Conservation (phyloP, 768 basidiomycete genomes). For the Suillus clintonianus region DNA sequence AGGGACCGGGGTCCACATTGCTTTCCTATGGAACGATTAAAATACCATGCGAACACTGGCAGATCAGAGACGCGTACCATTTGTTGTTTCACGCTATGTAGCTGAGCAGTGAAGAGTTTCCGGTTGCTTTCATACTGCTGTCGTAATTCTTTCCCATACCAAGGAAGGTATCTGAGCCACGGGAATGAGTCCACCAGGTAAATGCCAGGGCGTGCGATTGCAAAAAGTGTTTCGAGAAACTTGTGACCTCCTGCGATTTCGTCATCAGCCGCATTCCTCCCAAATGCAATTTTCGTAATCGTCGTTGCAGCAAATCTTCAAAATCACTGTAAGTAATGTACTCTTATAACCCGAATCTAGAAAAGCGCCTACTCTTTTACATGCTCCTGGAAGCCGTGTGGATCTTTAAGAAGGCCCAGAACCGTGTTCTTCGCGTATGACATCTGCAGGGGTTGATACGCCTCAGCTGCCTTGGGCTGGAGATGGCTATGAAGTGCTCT, state of each 20-base stretch:
- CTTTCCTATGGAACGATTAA: conserved; percentile 5
- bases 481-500: conserved; percentile 56
- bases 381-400: conserved; percentile 11
- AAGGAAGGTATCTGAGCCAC: conserved; percentile 48
- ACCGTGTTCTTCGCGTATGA: conserved; percentile 23
- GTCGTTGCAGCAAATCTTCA: conserved; percentile 21
- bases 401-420: conserved; percentile 19
- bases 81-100: conserved; percentile 42
- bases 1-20: conserved; percentile 12
- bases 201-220: conserved; percentile 32
- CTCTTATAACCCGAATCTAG: too few relatives aligned
- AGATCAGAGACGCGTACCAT: conserved; percentile 30
- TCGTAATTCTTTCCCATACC: conserved; percentile 53
- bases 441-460: conserved; percentile 48
- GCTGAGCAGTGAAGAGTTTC: conserved; percentile 47
- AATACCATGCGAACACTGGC: not conserved
- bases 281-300: conserved; percentile 24
- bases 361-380: conserved; percentile 21
- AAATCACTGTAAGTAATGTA: not conserved
- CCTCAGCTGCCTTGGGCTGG: conserved; percentile 46
- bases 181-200: conserved; percentile 35
- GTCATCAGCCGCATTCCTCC: conserved; percentile 18
- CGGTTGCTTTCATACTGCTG: conserved; percentile 54
- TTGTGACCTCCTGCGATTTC: conserved; percentile 24
- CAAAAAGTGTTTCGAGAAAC: conserved; percentile 21